Conservation (phyloP, 2,329 filamentous ascomycete genomes). For the Reticulascus tulasneorum region DNA sequence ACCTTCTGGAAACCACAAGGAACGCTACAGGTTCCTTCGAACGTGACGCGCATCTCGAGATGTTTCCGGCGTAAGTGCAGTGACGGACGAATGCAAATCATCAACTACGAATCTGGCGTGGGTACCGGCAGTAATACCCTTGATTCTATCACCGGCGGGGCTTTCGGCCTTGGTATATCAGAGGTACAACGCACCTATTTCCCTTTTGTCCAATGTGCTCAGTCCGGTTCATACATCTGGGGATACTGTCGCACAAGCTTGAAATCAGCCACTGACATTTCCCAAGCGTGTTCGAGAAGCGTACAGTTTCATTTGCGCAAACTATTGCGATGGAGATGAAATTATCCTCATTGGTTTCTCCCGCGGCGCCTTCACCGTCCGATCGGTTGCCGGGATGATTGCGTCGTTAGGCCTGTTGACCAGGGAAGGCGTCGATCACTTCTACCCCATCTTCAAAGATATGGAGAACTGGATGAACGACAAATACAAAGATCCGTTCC, state of each 20-base stretch:
- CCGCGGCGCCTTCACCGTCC: slow-evolving; percentile 54
- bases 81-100: slow-evolving; percentile 53
- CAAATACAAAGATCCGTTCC: slow-evolving; percentile 43
- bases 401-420: slow-evolving; percentile 48
- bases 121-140: slow-evolving; percentile 47
- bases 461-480: slow-evolving; percentile 49
- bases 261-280: slow-evolving; percentile 6
- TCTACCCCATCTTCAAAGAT: slow-evolving; percentile 53
- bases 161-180: slow-evolving; percentile 50
- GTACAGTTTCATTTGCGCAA: slow-evolving; percentile 59
- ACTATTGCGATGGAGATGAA: slow-evolving; percentile 55
- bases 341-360: slow-evolving; percentile 56
- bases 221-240: background rate
- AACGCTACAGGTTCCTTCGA: slow-evolving; percentile 50
- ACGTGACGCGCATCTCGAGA: slow-evolving; percentile 57
- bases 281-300: slow-evolving; percentile 53
- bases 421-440: slow-evolving; percentile 48
- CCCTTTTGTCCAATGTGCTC: too few species aligned
- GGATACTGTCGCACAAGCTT: too few species aligned
- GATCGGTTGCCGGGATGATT: slow-evolving; percentile 53
- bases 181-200: slow-evolving; percentile 33
- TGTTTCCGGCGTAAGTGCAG: slow-evolving; percentile 48
- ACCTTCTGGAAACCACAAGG: slow-evolving; percentile 30
- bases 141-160: slow-evolving; percentile 50
- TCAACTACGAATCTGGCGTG: slow-evolving; percentile 59